Evolutionary conservation across 805 yeast genomes (phyloP), one percentile per base, ranked within the genome.

Genomic region (Ogataea angusta): DNA sequence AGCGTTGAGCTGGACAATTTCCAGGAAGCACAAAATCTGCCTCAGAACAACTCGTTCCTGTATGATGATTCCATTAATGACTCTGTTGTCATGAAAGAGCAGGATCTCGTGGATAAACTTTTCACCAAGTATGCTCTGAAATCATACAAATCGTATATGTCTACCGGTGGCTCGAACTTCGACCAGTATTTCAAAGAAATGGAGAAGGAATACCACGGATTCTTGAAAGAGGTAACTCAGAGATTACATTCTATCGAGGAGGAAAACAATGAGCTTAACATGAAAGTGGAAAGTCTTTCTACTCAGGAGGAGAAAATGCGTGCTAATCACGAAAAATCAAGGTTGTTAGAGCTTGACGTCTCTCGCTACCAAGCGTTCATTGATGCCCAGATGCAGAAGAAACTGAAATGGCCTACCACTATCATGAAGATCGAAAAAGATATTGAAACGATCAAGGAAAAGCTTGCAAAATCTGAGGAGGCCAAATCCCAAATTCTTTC

Each of bases 321-420:
- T 34, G 64, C 72, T 16, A 75, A 82, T 17, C 72, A 73, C 42
- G 76, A 74, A 53, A 80, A 82, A 56, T 62, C 78, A 5, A 69
- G 68, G 45, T 85, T 87, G 1, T 65, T 88, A 40, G 84, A 82
- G 48, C 76, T 76, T 46, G 96, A 88, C 59, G 68, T 83, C 30
- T 66, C 67, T 31, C 83, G 84, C 59, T 84, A 86, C 53, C 73
- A 76, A 51, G 82, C 79, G n/a, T 86, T 83, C 55, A 78, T 85
- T 38, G 77, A 77, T 31, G 70, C 77, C 6, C 80, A 85, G 76
- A 76, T 79, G 50, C 66, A 67, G n/a, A 70, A 86, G 45, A 82
- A 80, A 49, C 49, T 59, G 10, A 80, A 78, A 56, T 85, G 95
- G 93, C 69, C 73, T 2, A 49, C 61, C 13, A 74, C 78, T 31